Evolutionary conservation across 345 rosid genomes (phyloP), one percentile per base, ranked within the genome.

Genomic region (Dimocarpus longan): DNA sequence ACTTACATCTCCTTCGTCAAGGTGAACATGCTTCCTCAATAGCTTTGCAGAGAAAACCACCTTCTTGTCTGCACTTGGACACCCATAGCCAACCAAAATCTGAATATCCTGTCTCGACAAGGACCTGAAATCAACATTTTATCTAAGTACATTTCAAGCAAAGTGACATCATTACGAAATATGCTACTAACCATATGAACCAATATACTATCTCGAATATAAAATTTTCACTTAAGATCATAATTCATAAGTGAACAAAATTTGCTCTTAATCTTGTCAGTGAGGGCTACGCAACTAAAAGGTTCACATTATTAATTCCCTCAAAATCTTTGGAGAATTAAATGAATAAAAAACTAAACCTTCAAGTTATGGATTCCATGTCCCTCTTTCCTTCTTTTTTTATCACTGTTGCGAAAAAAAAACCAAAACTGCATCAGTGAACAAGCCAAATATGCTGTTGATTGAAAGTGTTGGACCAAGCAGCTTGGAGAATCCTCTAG

Each of bases 1-100:
- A 82, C 98, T 88, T 83, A 96, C 98, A 91, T 96, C 98, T 85
- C 99, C 98, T 96, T 96, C 99, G 81, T 96, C 95, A 24, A 96
- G 92, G 89, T 92, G 99, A 59, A 85, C 93, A 83, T 85, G 95
- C 89, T 96, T 96, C 87, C 99, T 89, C 81, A 94, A 76, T 52
- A 94, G 86, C 73, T 96, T 94, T 10, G 94, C 93, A 2, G 98
- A 94, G 87, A 93, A 91, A 69, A 89, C 92, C 82, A 94, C 95
- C 83, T 89, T 94, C 86, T 89, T 94, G 84, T 92, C 97, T 22
- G 90, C 88, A 75, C 85, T 93, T 11, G 98, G 98, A 68, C 98
- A 96, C 85, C 99, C 99, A 86, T 93, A 88, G 10, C 98, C 97
- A 24, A 96, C 98, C 86, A 94, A 85, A 70, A 84, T 75, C 76